Evolutionary conservation across 1,284 basidiomycete genomes (phyloP), one percentile per base, ranked within the genome.

Genomic region (Rhodotorula sp.): DNA sequence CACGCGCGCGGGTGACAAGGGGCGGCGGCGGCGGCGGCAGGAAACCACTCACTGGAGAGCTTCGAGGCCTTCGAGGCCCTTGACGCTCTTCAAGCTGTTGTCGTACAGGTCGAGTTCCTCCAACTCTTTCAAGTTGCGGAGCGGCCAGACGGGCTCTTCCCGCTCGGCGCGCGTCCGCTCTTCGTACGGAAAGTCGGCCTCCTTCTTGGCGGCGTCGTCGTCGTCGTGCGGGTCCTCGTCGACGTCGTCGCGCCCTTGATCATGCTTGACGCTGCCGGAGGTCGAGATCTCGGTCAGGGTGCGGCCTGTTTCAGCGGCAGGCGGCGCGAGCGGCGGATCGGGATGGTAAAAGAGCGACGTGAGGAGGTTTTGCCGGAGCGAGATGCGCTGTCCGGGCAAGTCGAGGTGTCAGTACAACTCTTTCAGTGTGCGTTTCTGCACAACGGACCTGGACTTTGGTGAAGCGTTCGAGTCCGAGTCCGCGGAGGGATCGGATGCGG

Each of bases 51-150:
- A 93, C 93, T 83, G 86, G 58, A 97, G 82, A 54, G 87, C 86
- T 18, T 83, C 81, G 64, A 90, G 82, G 70, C 86, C 84, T 73
- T 89, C 83, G 59, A 97, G 79, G 87, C 90, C 82, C 56, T 87
- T 90, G n/a, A 90, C 80, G 20, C 82, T 79, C 78, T 92, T 94
- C 73, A 99, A 82, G 79, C 91, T 89, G 83, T 99, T 99, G 81
- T 99, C 96, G 80, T 99, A 99, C 73, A 98, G 80, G 82, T 99
- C 96, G 64, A 99, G 82, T 72, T 98, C 95, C 77, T 92, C 90
- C 46, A 99, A 83, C 62, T 87, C 85, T 18, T 81, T 85, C 64
- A 97, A 82, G n/a, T 85, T 82, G 46, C 83, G 82, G 73, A 94
- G 89, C 15, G 79, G 79, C 62, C 74, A 76, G 15, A 71, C 65